A percentile compares a stretch with the other conserved stretches of the same genome.
Conservation (phyloP, 495 filamentous ascomycete species). For the Tricharina praecox region DNA sequence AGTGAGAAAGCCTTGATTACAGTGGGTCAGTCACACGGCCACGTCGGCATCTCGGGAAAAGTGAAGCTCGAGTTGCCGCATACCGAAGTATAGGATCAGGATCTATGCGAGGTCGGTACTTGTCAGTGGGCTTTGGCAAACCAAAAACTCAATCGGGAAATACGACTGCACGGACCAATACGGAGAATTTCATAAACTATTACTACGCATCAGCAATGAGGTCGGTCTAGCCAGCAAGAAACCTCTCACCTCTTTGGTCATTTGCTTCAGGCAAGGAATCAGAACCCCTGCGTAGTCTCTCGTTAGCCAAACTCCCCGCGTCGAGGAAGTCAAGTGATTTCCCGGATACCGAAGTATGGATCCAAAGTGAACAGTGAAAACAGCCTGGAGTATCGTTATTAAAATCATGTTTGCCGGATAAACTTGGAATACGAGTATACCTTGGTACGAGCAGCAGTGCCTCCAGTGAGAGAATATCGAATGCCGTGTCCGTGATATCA, state of each 20-base stretch:
- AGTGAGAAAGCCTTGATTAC: slow-evolving; percentile 60
- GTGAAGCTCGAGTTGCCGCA: no score
- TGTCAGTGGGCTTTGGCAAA: not conserved
- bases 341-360: slow-evolving; percentile 87
- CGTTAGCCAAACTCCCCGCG: no score
- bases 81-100: slow-evolving; percentile 58
- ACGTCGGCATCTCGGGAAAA: no score
- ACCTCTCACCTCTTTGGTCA: slow-evolving; percentile 77
- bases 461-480: slow-evolving; percentile 77
- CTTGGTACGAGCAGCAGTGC: slow-evolving; percentile 80
- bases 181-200: slow-evolving; percentile 5
- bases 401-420: not conserved
- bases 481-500: slow-evolving; percentile 54
- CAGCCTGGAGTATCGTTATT: slow-evolving; percentile 33
- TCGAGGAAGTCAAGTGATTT: no score
- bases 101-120: slow-evolving; percentile 32
- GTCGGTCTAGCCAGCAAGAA: slow-evolving; percentile 2
- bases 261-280: slow-evolving; percentile 79
- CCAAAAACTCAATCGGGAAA: not conserved
- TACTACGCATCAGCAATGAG: no score
- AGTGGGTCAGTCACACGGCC: no score
- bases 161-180: not conserved
- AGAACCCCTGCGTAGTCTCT: slow-evolving; percentile 31
- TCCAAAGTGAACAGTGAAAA: slow-evolving; percentile 79
- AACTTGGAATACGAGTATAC: slow-evolving; percentile 22